A percentile compares a stretch with the other conserved stretches of the same genome.
Conservation (phyloP, 2,329 filamentous ascomycete species). For the Lachnellula hyalina region DNA sequence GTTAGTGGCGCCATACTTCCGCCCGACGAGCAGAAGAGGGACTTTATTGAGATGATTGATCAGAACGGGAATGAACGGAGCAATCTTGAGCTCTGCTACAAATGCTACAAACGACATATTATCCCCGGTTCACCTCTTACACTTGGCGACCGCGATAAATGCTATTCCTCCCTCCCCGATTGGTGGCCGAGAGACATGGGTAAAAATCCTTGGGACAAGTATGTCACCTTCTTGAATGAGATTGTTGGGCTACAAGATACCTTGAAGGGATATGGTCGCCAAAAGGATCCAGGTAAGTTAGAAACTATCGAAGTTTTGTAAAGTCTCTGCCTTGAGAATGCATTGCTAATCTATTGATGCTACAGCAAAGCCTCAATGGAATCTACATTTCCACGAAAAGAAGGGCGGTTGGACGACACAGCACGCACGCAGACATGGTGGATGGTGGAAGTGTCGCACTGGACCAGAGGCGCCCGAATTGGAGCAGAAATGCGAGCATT, state of each 20-base stretch:
- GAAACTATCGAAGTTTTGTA: neutral
- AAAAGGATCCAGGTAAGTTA: neutral
- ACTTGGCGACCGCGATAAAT: constrained; percentile 24
- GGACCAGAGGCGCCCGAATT: constrained; percentile 11
- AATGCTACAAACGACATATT: constrained; percentile 25
- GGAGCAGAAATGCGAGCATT: constrained; percentile 18
- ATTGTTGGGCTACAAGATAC: constrained; percentile 13
- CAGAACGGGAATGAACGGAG: constrained; percentile 1
- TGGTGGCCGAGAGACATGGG: constrained; percentile 24
- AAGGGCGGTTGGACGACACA: constrained; percentile 18
- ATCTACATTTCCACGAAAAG: constrained; percentile 23
- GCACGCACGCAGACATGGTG: constrained; percentile 12
- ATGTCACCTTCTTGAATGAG: constrained; percentile 15
- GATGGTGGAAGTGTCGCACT: constrained; percentile 28
- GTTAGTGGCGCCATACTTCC: neutral
- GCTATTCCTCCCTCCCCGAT: constrained; percentile 23
- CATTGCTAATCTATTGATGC: neutral
- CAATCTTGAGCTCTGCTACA: constrained; percentile 19
- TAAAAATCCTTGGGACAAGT: constrained; percentile 19
- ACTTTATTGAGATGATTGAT: constrained; percentile 10
- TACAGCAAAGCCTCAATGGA: constrained; percentile 11
- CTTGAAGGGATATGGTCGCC: constrained; percentile 7
- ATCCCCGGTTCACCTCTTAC: constrained; percentile 17
- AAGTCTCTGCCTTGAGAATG: neutral
- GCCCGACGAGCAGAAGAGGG: neutral